Percentiles rank a stretch among this genome's conserved stretches.
Conservation (phyloP, 2,329 filamentous ascomycete genomes). For the Talaromyces sp. region DNA sequence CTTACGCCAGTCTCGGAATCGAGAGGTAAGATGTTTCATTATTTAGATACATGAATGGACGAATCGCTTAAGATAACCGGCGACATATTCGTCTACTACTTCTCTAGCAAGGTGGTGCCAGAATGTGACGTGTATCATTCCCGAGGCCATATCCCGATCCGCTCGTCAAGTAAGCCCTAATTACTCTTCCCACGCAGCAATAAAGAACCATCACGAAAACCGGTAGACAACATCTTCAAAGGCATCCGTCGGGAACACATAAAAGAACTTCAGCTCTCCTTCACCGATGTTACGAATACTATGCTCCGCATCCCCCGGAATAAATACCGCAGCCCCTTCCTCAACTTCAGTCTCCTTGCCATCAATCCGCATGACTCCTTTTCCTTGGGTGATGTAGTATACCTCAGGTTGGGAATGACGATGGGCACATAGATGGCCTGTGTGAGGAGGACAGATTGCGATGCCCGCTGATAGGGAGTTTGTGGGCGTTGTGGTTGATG, state of each 20-base stretch:
- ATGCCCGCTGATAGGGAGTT: background rate
- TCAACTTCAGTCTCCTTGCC: background rate
- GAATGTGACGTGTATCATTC: background rate
- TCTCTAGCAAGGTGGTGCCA: background rate
- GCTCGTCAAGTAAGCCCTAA: background rate
- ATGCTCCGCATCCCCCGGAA: background rate
- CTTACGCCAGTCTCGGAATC: background rate
- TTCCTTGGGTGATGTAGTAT: background rate
- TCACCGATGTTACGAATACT: background rate
- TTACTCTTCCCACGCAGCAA: background rate
- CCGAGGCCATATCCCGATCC: background rate
- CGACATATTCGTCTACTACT: background rate
- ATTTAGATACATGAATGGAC: background rate
- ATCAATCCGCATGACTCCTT: background rate
- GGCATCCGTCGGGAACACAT: background rate
- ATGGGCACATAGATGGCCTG: constrained; percentile 3
- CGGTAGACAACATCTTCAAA: constrained; percentile 1
- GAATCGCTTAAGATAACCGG: background rate
- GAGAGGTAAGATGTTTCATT: background rate
- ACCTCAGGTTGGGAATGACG: background rate
- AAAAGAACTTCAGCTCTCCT: background rate
- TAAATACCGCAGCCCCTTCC: background rate
- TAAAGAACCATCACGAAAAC: background rate
- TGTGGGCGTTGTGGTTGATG: constrained; percentile 1
- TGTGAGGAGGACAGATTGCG: background rate